Base-by-base conservation (phyloP, 495 filamentous ascomycete species). In the Penicillium manginii region DNA sequence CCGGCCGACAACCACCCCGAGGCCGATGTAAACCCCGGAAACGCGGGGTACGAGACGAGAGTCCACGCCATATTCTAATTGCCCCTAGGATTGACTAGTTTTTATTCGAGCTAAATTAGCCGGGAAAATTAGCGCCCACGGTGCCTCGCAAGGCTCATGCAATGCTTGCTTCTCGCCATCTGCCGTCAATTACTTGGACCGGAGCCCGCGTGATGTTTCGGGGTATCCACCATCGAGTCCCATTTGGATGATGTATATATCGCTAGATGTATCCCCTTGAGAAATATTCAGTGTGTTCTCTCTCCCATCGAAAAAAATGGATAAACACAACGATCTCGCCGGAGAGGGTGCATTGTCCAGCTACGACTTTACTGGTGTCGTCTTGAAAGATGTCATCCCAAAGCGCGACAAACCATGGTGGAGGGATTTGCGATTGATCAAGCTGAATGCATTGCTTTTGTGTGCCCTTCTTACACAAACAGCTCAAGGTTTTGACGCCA, bases 331-430 rank as follows among this genome's bases (percentile, higher is more conserved):
- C 21, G 15, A 26, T 12, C 2, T 26, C 19, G 10, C 45, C 11
- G 19, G 8, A 11, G 45, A 51, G 50, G 33, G 31, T 3, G 7
- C 21, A 37, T 40, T 32, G 9, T 12, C 33, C 50, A 40, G 19
- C 17, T 52, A 40, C 33, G 50, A 55, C 14, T 59, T 77, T 71
- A 31, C 65, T 73, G 31, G 58, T 9, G 18, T 55, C 29, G 33
- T 17, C n/a, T 50, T 63, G 11, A 39, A 55, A 10, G 61, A 63
- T 63, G 57, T 62, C 14, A 50, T 57, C 45, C 59, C 59, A 6
- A 53, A 58, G 22, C 35, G 37, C 21, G 17, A 31, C 21, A 62
- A 62, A 31, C 54, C 53, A 12, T 53, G 33, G 48, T 62, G 50
- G 54, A 52, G 43, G 40, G 53, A 62, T 48, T 5, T 10, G 1